A percentile compares a stretch with the other conserved stretches of the same genome.
phyloP scores from a whole-genome alignment of 1,139 yeast genomes.

The Meyerozyma carpophila region DNA sequence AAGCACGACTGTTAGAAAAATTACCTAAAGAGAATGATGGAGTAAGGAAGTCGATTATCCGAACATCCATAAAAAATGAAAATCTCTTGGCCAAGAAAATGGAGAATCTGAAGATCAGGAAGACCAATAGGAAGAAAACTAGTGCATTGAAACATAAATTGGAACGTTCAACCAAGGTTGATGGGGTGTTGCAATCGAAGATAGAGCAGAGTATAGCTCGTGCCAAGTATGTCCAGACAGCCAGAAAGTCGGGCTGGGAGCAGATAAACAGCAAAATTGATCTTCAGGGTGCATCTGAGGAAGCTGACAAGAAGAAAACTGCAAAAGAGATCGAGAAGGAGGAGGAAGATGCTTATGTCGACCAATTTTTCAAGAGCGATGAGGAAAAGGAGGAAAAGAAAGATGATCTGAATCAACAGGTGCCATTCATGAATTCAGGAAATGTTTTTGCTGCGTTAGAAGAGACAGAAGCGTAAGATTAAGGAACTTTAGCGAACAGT shows the following conservation, averaged over 20 bases:
- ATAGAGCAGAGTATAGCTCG: slow-evolving; percentile 60
- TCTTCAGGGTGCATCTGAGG: slow-evolving; percentile 17
- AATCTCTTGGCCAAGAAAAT: slow-evolving; percentile 52
- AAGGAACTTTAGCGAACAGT: not conserved
- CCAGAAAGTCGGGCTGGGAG: slow-evolving; percentile 74
- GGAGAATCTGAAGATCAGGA: slow-evolving; percentile 35
- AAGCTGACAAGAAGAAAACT: not conserved
- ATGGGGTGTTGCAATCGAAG: slow-evolving; percentile 55
- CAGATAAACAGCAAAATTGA: slow-evolving; percentile 48
- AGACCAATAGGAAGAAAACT: slow-evolving; percentile 29
- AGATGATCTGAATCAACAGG: slow-evolving; percentile 9
- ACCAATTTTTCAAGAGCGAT: slow-evolving; percentile 26
- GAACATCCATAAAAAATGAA: slow-evolving; percentile 67
- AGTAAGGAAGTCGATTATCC: slow-evolving; percentile 56
- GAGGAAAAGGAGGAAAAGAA: slow-evolving; percentile 10
- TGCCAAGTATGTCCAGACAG: slow-evolving; percentile 53
- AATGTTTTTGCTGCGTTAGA: slow-evolving; percentile 46
- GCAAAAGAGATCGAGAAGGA: not conserved
- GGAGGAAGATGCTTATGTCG: slow-evolving; percentile 34
- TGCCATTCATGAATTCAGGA: slow-evolving; percentile 8
- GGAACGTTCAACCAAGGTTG: slow-evolving; percentile 48
- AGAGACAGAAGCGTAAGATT: slow-evolving; percentile 44
- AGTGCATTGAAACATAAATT: slow-evolving; percentile 30
- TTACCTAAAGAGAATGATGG: slow-evolving; percentile 59
- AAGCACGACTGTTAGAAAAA: slow-evolving; percentile 43